These are phyloP conservation scores for Scytalidium sp. DNA, from an alignment of 2,329 filamentous ascomycete species.

Conservation along the genomic window DNA sequence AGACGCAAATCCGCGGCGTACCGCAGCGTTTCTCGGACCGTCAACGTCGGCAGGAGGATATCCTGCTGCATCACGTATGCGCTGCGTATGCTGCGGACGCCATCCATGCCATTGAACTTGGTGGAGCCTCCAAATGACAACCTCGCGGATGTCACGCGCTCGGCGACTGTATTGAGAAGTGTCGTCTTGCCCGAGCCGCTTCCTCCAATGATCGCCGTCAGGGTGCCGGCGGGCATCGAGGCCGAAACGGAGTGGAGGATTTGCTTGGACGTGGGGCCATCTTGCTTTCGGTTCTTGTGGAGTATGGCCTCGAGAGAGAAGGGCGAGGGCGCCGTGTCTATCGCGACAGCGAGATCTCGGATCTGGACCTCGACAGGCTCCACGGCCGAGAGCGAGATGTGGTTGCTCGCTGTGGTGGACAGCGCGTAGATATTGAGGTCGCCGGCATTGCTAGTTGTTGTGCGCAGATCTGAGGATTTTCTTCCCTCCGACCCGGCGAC, in stretches of 20 bases:
- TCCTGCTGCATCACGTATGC: slow-evolving; percentile 78
- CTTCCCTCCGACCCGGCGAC: not conserved
- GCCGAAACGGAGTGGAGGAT: slow-evolving; percentile 64
- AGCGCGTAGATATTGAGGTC: not conserved
- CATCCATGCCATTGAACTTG: slow-evolving; percentile 58
- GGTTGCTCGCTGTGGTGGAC: slow-evolving; percentile 19
- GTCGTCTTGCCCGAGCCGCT: slow-evolving; percentile 73
- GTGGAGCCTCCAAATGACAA: slow-evolving; percentile 51
- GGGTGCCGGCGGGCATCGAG: slow-evolving; percentile 59
- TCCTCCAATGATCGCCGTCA: slow-evolving; percentile 74
- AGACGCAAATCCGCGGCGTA: slow-evolving; percentile 73
- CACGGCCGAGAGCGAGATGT: slow-evolving; percentile 43
- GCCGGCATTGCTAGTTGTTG: not conserved
- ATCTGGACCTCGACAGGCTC: slow-evolving; percentile 52
- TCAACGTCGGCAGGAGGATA: slow-evolving; percentile 68
- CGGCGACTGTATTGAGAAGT: slow-evolving; percentile 67
- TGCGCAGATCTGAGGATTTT: not conserved
- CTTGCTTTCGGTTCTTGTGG: slow-evolving; percentile 22
- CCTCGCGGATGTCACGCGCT: slow-evolving; percentile 57
- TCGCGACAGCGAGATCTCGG: slow-evolving; percentile 50
- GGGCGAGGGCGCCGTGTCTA: slow-evolving; percentile 56
- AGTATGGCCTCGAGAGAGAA: slow-evolving; percentile 37
- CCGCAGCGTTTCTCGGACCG: slow-evolving; percentile 69
- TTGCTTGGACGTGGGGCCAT: slow-evolving; percentile 38
- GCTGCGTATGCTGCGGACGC: slow-evolving; percentile 54